A percentile compares a stretch with the other conserved stretches of the same genome.
These are phyloP conservation scores for Ganoderma sinense DNA, from an alignment of 1,284 basidiomycete species.

Conservation along the genomic window DNA sequence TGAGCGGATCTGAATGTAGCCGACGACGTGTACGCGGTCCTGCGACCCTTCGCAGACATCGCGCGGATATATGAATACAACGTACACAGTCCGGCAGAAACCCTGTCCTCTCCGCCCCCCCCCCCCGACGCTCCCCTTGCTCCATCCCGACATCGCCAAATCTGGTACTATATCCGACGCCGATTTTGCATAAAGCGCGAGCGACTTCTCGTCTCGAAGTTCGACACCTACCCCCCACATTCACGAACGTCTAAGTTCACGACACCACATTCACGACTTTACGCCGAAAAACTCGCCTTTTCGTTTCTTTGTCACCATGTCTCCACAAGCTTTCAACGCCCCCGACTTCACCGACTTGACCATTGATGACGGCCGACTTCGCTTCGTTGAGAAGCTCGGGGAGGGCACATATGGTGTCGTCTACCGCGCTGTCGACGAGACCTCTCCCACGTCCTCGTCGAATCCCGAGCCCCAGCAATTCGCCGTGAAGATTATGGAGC, in stretches of 20 bases:
- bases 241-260: neutral
- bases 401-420: constrained; percentile 45
- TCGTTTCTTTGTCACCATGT: constrained; percentile 11
- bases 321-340: constrained; percentile 18
- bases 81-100: neutral
- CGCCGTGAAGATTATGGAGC: constrained; percentile 73
- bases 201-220: neutral
- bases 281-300: neutral
- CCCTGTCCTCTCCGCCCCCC: neutral
- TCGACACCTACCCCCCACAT: neutral
- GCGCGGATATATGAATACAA: constrained; percentile 10
- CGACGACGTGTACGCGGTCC: constrained; percentile 1
- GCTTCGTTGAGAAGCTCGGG: constrained; percentile 55
- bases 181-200: constrained; percentile 3
- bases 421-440: constrained; percentile 51
- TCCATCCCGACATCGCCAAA: neutral
- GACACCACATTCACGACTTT: neutral
- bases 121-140: neutral
- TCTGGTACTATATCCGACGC: neutral
- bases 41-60: neutral
- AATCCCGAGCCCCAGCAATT: constrained; percentile 39
- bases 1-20: neutral
- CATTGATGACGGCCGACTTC: constrained; percentile 37
- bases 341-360: constrained; percentile 35
- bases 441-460: constrained; percentile 53